These are phyloP conservation scores for Barnettozyma populi DNA, from an alignment of 805 yeast genomes.

Conservation along the genomic window DNA sequence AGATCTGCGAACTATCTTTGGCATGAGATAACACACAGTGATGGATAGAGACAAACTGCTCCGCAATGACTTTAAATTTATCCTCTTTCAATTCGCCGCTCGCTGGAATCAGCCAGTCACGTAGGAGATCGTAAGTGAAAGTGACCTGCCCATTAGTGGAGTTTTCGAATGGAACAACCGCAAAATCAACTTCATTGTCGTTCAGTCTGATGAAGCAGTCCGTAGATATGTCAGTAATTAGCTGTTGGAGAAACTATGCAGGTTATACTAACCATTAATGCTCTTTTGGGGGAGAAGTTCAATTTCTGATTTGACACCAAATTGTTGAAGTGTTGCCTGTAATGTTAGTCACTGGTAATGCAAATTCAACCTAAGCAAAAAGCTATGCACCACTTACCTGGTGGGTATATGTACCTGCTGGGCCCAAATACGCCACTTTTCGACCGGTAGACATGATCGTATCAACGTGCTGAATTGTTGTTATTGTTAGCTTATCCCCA, in stretches of 20 bases:
- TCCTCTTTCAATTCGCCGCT: slow-evolving; percentile 2
- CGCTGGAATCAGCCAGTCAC: slow-evolving; percentile 52
- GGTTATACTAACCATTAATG: slow-evolving; percentile 27
- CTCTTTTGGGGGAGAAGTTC: slow-evolving; percentile 20
- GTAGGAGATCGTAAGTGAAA: slow-evolving; percentile 72
- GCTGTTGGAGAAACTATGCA: not conserved
- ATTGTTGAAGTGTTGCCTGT: slow-evolving; percentile 55
- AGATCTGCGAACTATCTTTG: slow-evolving; percentile 38
- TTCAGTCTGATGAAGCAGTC: slow-evolving; percentile 55
- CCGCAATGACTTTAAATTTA: slow-evolving; percentile 56
- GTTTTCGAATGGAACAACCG: slow-evolving; percentile 88
- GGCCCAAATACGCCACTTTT: slow-evolving; percentile 78
- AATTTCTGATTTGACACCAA: slow-evolving; percentile 28
- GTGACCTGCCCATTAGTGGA: slow-evolving; percentile 94
- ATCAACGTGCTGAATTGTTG: not conserved
- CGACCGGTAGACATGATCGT: not conserved
- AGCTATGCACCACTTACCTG: slow-evolving; percentile 40
- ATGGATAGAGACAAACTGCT: slow-evolving; percentile 75
- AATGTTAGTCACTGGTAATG: not conserved
- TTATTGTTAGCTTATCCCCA: not conserved
- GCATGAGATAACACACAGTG: slow-evolving; percentile 63
- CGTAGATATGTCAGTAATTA: not conserved
- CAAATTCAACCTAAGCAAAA: not conserved
- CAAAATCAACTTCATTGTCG: slow-evolving; percentile 47
- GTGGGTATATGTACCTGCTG: slow-evolving; percentile 89